Base-by-base conservation (phyloP, 495 filamentous ascomycete species). In the Aspergillus egyptiacus region DNA sequence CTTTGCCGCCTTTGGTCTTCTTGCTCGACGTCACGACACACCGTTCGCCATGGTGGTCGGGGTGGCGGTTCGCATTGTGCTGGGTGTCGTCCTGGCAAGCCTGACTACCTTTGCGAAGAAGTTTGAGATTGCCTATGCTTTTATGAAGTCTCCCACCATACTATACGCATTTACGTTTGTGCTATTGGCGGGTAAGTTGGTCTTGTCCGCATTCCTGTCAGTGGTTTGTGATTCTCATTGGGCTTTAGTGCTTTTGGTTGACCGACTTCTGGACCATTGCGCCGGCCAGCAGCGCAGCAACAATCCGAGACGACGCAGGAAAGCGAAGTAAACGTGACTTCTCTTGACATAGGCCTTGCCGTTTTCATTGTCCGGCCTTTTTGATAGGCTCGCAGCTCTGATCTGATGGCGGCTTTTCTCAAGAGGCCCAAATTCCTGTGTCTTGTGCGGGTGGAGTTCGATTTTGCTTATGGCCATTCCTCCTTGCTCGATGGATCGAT, bases 101-200 rank as follows among this genome's bases (percentile, higher is more conserved):
- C 53, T 68, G 6, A 51, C 64, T 33, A 60, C 55, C 19, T 70
- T 68, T 28, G 57, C 62, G 3, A 50, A 51, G 22, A 32, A 68
- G 45, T 70, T 70, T 37, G 45, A 59, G 30, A 55, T 72, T 8
- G 67, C 62, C 2, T 66, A 66, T 53, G 56, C 61, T 2, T 70
- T 68, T 35, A 71, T 73, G 66, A 71, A 64, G 22, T 69, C 67
- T 32, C 66, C 68, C 11, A 55, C 65, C 15, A 73, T 73, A 24
- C 54, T 73, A 11, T 72, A 70, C 44, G 68, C 69, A 22, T 66
- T 68, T 46, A 68, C 61, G 0, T 55, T 73, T 28, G 58, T 57
- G 1, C 53, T 73, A 30, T 39, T 70, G 20, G 41, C 57, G 27
- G 68, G 69, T 70, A 19, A 58, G 69, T 65, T 24, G 19, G 13